Percentiles rank a stretch among this genome's conserved stretches.
Conservation (phyloP, 1,284 basidiomycete genomes). For the Sanguinoderma infundibulare region DNA sequence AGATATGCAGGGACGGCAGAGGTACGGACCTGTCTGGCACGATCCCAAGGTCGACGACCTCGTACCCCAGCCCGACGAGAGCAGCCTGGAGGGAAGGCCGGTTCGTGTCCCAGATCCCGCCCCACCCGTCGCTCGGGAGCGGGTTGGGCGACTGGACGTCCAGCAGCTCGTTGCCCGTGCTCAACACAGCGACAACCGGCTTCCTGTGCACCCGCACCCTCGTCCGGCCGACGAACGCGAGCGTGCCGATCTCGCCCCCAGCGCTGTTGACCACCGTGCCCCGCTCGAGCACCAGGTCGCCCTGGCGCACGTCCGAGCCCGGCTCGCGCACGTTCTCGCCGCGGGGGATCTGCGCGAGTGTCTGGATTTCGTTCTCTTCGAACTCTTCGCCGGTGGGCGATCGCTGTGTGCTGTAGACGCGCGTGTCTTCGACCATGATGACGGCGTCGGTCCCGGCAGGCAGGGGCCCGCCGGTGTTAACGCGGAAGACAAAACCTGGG, state of each 20-base stretch:
- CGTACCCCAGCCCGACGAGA: conserved; percentile 74
- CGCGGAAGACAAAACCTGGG: conserved; percentile 63
- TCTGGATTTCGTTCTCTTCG: conserved; percentile 75
- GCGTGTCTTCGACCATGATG: conserved; percentile 93
- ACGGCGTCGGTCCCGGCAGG: conserved; percentile 78
- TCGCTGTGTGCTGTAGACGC: conserved; percentile 56
- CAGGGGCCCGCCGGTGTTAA: conserved; percentile 81
- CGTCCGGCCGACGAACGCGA: conserved; percentile 78
- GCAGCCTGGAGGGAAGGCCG: conserved; percentile 76
- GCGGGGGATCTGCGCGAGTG: conserved; percentile 62
- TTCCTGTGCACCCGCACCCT: conserved; percentile 72
- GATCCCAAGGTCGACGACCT: conserved; percentile 84
- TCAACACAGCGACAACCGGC: conserved; percentile 79
- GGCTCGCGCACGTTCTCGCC: conserved; percentile 78
- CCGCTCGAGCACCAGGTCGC: conserved; percentile 68
- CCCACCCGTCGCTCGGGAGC: conserved; percentile 54
- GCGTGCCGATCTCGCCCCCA: conserved; percentile 87
- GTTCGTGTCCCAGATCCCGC: conserved; percentile 84
- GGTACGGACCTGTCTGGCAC: conserved; percentile 67
- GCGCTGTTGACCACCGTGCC: conserved; percentile 65
- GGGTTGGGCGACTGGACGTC: conserved; percentile 57
- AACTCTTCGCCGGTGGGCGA: conserved; percentile 31
- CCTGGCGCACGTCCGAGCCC: conserved; percentile 75
- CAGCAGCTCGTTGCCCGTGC: conserved; percentile 84
- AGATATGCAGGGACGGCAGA: background rate